Conservation (phyloP, 768 basidiomycete species). For the Leccinum sublutescens region DNA sequence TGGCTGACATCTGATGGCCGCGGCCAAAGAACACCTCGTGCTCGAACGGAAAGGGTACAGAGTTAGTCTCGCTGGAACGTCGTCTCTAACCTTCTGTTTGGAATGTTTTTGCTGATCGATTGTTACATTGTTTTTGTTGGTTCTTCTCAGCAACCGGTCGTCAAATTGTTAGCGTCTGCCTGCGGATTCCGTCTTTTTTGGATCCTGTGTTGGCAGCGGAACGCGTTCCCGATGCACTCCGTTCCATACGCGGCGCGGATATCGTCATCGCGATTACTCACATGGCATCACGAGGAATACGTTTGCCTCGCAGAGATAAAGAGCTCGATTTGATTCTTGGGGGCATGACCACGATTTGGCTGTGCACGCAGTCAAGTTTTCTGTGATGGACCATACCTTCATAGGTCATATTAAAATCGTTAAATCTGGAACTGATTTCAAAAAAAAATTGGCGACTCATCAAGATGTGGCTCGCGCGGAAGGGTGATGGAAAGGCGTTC, state of each 20-base stretch:
- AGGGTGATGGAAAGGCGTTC: neutral
- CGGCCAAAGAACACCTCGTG: slow-evolving; percentile 5
- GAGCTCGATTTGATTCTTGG: slow-evolving; percentile 8
- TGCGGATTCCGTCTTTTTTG: slow-evolving; percentile 2
- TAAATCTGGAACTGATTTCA: slow-evolving; percentile 8
- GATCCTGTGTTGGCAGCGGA: slow-evolving; percentile 12
- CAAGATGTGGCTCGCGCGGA: neutral
- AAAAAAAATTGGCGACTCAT: slow-evolving; percentile 3
- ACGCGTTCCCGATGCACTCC: slow-evolving; percentile 1
- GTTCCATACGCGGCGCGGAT: slow-evolving; percentile 1
- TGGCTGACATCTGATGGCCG: slow-evolving; percentile 1
- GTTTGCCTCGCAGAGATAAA: neutral
- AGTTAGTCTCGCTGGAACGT: slow-evolving; percentile 14
- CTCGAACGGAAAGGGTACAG: slow-evolving; percentile 6
- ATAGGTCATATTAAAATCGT: slow-evolving; percentile 3
- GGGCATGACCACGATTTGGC: slow-evolving; percentile 12
- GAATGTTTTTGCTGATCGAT: neutral
- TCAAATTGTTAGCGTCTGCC: slow-evolving; percentile 12
- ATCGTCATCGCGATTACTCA: slow-evolving; percentile 11
- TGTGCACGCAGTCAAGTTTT: slow-evolving; percentile 6
- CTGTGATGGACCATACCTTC: neutral
- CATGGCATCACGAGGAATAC: slow-evolving; percentile 12
- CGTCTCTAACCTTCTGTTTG: neutral
- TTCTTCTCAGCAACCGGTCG: neutral
- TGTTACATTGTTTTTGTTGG: neutral